phyloP scores from a whole-genome alignment of 257 asterid genomes.

The Forsythia suspensa region DNA sequence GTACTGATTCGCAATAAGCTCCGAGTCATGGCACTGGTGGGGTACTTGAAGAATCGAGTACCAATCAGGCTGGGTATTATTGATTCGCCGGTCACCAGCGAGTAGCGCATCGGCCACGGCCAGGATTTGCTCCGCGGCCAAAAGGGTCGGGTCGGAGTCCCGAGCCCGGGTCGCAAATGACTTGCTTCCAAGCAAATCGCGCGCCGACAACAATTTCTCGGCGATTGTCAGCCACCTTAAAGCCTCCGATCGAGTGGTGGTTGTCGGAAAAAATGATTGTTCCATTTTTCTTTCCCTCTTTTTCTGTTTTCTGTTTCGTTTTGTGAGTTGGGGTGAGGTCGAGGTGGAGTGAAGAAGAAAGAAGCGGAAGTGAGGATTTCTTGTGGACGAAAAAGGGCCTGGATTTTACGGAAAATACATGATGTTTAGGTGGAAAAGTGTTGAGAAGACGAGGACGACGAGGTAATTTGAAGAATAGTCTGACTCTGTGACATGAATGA shows the following conservation, averaged over 20 bases:
- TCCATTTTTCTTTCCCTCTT: constrained; percentile 44
- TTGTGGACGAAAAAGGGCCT: constrained; percentile 39
- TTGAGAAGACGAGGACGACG: constrained; percentile 14
- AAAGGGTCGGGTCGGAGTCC: constrained; percentile 78
- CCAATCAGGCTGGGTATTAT: constrained; percentile 63
- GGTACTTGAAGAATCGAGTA: constrained; percentile 75
- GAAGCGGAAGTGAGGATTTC: constrained; percentile 16
- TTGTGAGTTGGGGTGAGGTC: neutral
- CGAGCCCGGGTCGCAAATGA: constrained; percentile 90
- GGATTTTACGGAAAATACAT: constrained; percentile 5
- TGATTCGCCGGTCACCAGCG: constrained; percentile 80
- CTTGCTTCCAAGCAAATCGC: constrained; percentile 81
- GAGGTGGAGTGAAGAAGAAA: neutral
- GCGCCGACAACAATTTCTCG: constrained; percentile 80
- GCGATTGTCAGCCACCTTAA: constrained; percentile 79
- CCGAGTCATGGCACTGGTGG: constrained; percentile 59
- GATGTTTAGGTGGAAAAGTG: neutral
- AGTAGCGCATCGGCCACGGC: constrained; percentile 85
- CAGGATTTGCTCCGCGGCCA: constrained; percentile 77
- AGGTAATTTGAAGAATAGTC: constrained; percentile 1
- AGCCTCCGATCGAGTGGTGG: constrained; percentile 80
- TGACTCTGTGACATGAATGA: neutral
- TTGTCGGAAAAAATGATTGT: constrained; percentile 71
- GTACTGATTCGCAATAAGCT: constrained; percentile 64
- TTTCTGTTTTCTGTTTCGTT: neutral